Percentiles rank a stretch among this genome's conserved stretches.
These are phyloP conservation scores for Barbarea vulgaris DNA, from an alignment of 345 rosid genomes.

Conservation along the genomic window DNA sequence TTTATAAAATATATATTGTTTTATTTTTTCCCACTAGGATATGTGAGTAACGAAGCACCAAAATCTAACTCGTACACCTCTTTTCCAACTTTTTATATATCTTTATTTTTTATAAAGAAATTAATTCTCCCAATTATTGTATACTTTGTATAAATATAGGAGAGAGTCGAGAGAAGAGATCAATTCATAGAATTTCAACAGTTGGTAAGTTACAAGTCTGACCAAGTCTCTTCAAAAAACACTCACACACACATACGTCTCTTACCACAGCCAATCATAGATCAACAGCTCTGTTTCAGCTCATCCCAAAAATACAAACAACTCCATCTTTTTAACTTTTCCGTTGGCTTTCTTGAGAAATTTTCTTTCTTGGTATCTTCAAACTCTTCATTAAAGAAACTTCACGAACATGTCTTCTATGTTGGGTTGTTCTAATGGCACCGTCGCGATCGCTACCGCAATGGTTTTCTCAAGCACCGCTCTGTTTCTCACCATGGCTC, in stretches of 20 bases:
- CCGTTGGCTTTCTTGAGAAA: constrained; percentile 11
- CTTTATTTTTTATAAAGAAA: neutral
- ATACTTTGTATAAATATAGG: constrained; percentile 26
- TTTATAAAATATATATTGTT: too few species aligned
- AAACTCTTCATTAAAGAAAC: neutral
- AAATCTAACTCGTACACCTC: constrained; percentile 1
- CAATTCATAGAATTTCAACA: constrained; percentile 26
- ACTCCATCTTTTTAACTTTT: neutral
- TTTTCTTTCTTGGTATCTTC: neutral
- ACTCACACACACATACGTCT: constrained; percentile 34
- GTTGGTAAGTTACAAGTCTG: constrained; percentile 32
- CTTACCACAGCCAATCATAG: constrained; percentile 32
- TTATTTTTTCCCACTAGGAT: constrained; percentile 24
- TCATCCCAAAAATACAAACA: neutral
- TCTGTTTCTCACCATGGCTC: constrained; percentile 65
- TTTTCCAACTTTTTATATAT: constrained; percentile 20
- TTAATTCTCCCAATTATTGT: neutral
- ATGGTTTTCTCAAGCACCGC: constrained; percentile 85
- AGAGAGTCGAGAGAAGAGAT: constrained; percentile 30
- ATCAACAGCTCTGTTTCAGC: constrained; percentile 13
- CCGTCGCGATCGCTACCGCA: constrained; percentile 71
- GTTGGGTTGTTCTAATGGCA: constrained; percentile 48
- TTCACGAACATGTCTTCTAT: constrained; percentile 32
- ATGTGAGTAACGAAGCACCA: constrained; percentile 31
- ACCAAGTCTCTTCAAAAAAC: constrained; percentile 20